Evolutionary conservation across 495 filamentous ascomycete species (phyloP), one percentile per base, ranked within the genome.

Genomic region (Penicillium ochrochloron): DNA sequence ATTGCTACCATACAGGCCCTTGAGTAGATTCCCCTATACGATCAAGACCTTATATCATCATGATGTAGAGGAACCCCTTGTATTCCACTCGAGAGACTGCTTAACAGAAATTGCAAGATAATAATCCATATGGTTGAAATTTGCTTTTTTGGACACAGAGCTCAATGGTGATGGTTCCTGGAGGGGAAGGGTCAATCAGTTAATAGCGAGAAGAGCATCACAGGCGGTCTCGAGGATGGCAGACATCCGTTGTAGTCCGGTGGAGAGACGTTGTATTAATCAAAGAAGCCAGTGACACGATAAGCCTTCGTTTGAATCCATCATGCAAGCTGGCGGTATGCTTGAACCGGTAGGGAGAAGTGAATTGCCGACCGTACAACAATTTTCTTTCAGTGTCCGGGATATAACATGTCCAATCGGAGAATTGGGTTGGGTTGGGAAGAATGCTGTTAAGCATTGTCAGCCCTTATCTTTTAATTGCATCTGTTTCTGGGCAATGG

Each of bases 391-490:
- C 33, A 29, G 29, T 33, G 14, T n/a, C 29, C 14, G 52, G 3
- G 14, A 50, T 14, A 0, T 12, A 21, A 12, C 6, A 12, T 5
- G 17, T 37, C 31, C 53, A 56, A 35, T 56, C 53, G 33, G 53
- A 56, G 53, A 56, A 56, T 56, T 56, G 53, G n/a, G 4, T 5
- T 2, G 29, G 53, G 5, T 21, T 25, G 33, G 15, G n/a, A 11
- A 15, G 53, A 37, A 56, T 21, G 53, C n/a, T 56, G n/a, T 19
- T 25, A 34, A 56, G n/a, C 53, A 6, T n/a, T 37, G 53, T 56
- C 33, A 37, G 11, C 9, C 27, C 11, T n/a, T 21, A 0, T 37
- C 3, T 34, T 7, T 56, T 5, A 4, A 25, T 11, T 48, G 42
- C n/a, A 21, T 48, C 9, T 25, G 31, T 31, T 34, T 56, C 31